Evolutionary conservation across 768 basidiomycete species (phyloP).

Genomic region (Leccinum barrowsii): DNA sequence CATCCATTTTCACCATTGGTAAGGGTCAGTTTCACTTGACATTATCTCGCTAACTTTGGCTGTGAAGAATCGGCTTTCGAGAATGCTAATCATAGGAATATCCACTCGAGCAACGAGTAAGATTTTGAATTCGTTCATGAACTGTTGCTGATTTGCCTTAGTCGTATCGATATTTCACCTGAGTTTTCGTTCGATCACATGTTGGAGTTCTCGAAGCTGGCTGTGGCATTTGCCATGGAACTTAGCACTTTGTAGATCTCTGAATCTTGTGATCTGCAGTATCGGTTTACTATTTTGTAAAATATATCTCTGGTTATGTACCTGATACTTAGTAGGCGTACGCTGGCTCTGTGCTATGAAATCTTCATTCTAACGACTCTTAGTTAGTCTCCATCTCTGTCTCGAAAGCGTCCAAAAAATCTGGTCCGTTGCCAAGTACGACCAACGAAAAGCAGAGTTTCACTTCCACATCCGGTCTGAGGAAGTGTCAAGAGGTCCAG

Average conservation of each 20-base stretch:
- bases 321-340: not conserved
- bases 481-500: no score
- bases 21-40: not conserved
- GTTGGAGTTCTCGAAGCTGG: slow-evolving; percentile 84
- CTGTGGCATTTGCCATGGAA: slow-evolving; percentile 76
- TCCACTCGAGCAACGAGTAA: slow-evolving; percentile 80
- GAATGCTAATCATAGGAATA: slow-evolving; percentile 71
- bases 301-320: not conserved
- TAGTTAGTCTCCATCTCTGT: no score
- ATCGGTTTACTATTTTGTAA: not conserved
- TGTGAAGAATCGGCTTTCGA: slow-evolving; percentile 61
- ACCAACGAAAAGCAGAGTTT: no score
- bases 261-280: not conserved
- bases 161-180: slow-evolving; percentile 78
- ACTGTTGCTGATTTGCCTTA: slow-evolving; percentile 31
- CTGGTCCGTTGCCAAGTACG: no score
- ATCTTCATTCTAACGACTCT: no score
- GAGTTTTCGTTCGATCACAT: slow-evolving; percentile 93
- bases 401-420: no score
- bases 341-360: not conserved
- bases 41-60: not conserved
- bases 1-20: slow-evolving; percentile 77
- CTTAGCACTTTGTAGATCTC: slow-evolving; percentile 44
- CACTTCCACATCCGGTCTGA: no score
- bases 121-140: slow-evolving; percentile 42